Evolutionary conservation across 2,329 filamentous ascomycete species (phyloP).

Genomic region (Alternaria incomplexa): DNA sequence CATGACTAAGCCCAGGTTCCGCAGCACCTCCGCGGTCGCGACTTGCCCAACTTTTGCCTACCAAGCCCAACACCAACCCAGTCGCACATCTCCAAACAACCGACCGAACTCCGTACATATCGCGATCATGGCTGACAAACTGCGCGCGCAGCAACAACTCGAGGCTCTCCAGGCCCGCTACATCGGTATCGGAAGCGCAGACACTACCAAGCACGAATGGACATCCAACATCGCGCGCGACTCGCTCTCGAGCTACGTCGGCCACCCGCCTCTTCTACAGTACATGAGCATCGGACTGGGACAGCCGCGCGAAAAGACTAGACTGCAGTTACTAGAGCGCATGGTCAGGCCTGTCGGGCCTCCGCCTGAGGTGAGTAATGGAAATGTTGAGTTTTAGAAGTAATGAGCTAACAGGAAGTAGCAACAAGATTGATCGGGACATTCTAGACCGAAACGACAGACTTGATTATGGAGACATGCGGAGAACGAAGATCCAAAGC

Average conservation of each 20-base stretch:
- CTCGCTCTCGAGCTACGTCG: conserved; percentile 85
- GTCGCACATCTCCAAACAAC: not conserved
- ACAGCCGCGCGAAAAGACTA: conserved; percentile 79
- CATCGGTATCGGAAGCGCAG: conserved; percentile 92
- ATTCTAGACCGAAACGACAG: not conserved
- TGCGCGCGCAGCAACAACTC: conserved; percentile 96
- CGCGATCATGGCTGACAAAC: conserved; percentile 79
- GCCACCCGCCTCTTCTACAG: conserved; percentile 84
- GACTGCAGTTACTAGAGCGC: conserved; percentile 78
- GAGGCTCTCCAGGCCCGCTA: conserved; percentile 96
- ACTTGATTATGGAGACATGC: not conserved
- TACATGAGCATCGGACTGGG: conserved; percentile 92
- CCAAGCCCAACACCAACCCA: not conserved
- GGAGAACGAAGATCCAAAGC: not conserved
- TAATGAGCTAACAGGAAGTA: conserved; percentile 11
- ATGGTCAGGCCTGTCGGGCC: conserved; percentile 71
- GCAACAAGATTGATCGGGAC: conserved; percentile 28
- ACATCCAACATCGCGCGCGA: conserved; percentile 94
- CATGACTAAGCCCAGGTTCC: conserved; percentile 11
- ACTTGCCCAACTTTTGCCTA: conserved; percentile 2
- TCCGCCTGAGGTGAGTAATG: conserved; percentile 63
- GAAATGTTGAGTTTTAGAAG: not conserved
- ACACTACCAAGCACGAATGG: conserved; percentile 98
- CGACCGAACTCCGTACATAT: not conserved
- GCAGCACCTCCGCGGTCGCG: conserved; percentile 14